phyloP scores from a whole-genome alignment of 371 early-diverging fungal species.

The Encephalitozoon intestinalis region DNA sequence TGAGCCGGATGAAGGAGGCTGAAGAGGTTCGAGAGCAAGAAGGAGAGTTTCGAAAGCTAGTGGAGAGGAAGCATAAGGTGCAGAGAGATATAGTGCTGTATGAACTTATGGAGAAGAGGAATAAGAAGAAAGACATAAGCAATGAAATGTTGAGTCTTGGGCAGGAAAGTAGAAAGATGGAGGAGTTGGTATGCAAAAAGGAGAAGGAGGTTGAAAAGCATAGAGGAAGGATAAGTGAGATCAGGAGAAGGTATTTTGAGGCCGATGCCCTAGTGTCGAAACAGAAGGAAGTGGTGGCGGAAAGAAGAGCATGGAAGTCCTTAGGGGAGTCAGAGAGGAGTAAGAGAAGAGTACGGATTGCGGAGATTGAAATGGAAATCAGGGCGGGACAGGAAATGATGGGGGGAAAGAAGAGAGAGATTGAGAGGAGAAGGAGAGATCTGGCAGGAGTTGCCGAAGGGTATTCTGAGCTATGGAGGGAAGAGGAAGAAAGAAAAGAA shows the following conservation, averaged over 20 bases:
- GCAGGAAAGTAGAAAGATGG: not conserved
- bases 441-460: constrained; percentile 63
- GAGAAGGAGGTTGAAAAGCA: not conserved
- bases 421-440: constrained; percentile 65
- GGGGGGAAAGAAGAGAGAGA: not conserved
- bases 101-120: constrained; percentile 12
- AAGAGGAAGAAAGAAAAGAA: not conserved
- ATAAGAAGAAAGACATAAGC: not conserved
- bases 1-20: constrained; percentile 43
- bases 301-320: not conserved
- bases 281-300: not conserved
- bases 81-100: not conserved
- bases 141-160: not conserved
- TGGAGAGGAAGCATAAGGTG: constrained; percentile 36
- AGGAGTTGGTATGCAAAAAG: not conserved
- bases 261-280: not conserved
- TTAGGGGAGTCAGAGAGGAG: not conserved
- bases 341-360: not conserved
- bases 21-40: constrained; percentile 36
- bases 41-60: constrained; percentile 22
- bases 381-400: not conserved
- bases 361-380: constrained; percentile 1
- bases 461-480: not conserved
- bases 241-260: not conserved
- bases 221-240: constrained; percentile 6